A percentile compares a stretch with the other conserved stretches of the same genome.
Conservation (phyloP, 1,284 basidiomycete genomes). For the Cerrena zonata region DNA sequence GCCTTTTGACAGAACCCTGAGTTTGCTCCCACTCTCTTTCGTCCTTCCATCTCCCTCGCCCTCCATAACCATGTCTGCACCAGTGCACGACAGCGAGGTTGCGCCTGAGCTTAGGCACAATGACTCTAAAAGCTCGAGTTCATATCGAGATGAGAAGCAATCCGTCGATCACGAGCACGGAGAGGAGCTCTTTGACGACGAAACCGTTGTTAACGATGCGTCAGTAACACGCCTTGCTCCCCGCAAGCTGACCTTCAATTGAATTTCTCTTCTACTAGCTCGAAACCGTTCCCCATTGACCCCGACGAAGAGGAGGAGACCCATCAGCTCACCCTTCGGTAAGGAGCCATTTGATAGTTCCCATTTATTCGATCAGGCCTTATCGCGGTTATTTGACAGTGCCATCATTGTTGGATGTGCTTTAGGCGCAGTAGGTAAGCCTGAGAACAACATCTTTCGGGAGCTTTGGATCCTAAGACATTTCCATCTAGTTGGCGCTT, state of each 20-base stretch:
- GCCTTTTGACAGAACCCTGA: not conserved
- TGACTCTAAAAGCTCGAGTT: not conserved
- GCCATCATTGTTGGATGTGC: slow-evolving; percentile 54
- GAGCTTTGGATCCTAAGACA: not conserved
- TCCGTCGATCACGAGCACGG: not conserved
- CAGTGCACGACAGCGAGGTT: slow-evolving; percentile 4
- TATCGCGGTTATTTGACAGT: too few species aligned
- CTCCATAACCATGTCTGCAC: not conserved
- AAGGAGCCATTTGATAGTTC: slow-evolving; percentile 5
- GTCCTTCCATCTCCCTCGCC: not conserved
- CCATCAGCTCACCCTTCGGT: slow-evolving; percentile 50
- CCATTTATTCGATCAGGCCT: too few species aligned
- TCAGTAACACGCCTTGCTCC: not conserved
- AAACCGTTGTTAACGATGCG: not conserved
- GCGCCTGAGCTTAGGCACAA: not conserved
- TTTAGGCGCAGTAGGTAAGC: slow-evolving; percentile 51
- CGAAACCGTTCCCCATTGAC: slow-evolving; percentile 46
- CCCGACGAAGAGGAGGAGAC: slow-evolving; percentile 46
- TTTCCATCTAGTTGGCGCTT: slow-evolving; percentile 19
- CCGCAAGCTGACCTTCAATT: not conserved
- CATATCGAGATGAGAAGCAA: slow-evolving; percentile 2
- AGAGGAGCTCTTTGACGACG: not conserved
- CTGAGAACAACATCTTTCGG: not conserved
- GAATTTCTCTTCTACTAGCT: slow-evolving; percentile 9
- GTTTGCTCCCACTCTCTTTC: not conserved